Percentiles rank a stretch among this genome's conserved stretches.
Evolutionary conservation across 176 grass and related monocot species (phyloP).

Genomic region (Carex scoparia): DNA sequence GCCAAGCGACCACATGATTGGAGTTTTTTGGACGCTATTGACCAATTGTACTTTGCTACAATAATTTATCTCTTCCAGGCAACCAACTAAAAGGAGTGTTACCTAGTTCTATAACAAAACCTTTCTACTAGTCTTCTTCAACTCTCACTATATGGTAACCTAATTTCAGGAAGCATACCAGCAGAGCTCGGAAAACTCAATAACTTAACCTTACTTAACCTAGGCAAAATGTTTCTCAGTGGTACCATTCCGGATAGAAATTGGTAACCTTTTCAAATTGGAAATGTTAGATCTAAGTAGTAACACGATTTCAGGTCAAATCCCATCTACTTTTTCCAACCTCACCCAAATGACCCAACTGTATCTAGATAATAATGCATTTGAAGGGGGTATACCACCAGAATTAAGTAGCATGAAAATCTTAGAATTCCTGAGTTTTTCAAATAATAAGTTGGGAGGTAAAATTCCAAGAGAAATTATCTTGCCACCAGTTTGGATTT

Average conservation of each 20-base stretch:
- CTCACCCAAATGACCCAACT: neutral
- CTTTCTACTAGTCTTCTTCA: constrained; percentile 2
- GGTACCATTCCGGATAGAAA: neutral
- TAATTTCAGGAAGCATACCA: neutral
- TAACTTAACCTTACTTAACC: neutral
- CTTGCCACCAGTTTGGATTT: neutral
- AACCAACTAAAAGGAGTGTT: constrained; percentile 25
- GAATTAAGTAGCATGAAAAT: constrained; percentile 11
- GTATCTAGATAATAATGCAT: neutral
- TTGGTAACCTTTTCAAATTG: neutral
- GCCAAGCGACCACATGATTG: constrained; percentile 14
- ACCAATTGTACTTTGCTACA: constrained; percentile 6
- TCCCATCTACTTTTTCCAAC: neutral
- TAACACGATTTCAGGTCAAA: neutral
- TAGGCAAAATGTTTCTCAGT: neutral
- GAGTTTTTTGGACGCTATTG: constrained; percentile 19
- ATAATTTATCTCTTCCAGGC: neutral
- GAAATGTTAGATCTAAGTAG: neutral
- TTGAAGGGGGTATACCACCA: neutral
- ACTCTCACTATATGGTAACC: neutral
- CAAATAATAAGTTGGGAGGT: constrained; percentile 23
- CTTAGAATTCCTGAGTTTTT: neutral
- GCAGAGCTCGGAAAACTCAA: neutral
- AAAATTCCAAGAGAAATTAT: constrained; percentile 19
- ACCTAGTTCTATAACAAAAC: constrained; percentile 31